A percentile compares a stretch with the other conserved stretches of the same genome.
phyloP scores from a whole-genome alignment of 2,329 filamentous ascomycete genomes.

The Penicillium sp. region DNA sequence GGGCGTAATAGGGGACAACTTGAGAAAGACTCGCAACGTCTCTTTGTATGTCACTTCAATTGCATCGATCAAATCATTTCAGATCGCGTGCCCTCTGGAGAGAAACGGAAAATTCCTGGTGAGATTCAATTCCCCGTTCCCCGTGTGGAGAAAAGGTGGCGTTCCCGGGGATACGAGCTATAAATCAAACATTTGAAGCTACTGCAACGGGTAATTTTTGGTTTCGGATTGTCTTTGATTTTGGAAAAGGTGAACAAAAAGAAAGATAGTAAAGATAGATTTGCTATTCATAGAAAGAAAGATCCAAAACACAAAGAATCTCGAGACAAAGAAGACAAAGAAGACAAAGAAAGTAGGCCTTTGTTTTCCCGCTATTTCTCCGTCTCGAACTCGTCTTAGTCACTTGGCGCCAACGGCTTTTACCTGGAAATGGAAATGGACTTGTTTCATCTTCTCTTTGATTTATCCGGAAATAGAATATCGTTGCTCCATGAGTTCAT shows the following conservation, averaged over 20 bases:
- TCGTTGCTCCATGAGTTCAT: background rate
- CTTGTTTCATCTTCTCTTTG: too few relatives aligned
- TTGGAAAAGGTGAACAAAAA: background rate
- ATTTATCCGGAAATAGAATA: background rate
- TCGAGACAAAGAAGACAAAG: background rate
- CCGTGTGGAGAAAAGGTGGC: constrained; percentile 7
- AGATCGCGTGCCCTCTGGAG: background rate
- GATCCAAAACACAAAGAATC: background rate
- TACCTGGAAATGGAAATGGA: too few relatives aligned
- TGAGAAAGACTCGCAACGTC: background rate
- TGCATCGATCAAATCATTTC: background rate
- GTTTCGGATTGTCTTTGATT: background rate
- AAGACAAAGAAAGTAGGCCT: background rate
- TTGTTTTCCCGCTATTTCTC: background rate
- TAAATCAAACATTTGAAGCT: background rate
- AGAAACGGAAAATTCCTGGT: background rate
- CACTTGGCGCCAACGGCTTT: background rate
- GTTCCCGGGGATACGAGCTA: background rate
- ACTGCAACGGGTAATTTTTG: background rate
- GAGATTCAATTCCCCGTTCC: background rate
- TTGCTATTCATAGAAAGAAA: background rate
- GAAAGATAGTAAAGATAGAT: background rate
- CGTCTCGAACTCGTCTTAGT: background rate
- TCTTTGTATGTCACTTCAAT: background rate
- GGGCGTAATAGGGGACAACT: background rate